Evolutionary conservation across 2,329 filamentous ascomycete genomes (phyloP), one percentile per base, ranked within the genome.

Genomic region (Aspergillus chevalieri): DNA sequence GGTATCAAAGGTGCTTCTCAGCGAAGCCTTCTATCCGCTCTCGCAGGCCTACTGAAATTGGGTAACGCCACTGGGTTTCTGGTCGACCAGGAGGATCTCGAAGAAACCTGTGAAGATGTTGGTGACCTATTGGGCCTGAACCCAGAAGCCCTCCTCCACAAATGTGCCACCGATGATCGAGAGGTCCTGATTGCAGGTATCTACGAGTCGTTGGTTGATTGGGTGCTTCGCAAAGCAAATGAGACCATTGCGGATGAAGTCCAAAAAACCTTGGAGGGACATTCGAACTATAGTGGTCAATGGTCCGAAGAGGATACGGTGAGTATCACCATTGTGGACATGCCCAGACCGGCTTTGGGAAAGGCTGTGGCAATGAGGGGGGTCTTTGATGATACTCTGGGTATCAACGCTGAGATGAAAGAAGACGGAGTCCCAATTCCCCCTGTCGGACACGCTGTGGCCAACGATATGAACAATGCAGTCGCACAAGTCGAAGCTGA

Each of bases 361-460:
- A 96, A 93, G 69, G 93, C 92, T 0, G 72, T 94, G n/a, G 83
- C 88, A 10, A 83, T 98, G 74, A 87, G 89, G 36, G 89, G 88
- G 12, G 82, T 97, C 33, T 98, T 98, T 60, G 92, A 98, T 58
- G 93, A 97, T 60, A 82, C 78, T n/a, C 76, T 85, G 17, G 93
- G 93, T 46, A 96, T 98, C 72, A 97, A 97, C 60, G 80, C 86
- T 0, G 93, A 98, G 74, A 97, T 98, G 91, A 95, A 92, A 63
- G 86, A 92, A 54, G 93, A 98, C 58, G 93, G 93, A 8, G 81
- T 98, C 1, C 80, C 87, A n/a, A 79, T 94, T 2, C 72, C 79
- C 1, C 60, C 85, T 0, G 83, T 83, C 1, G 87, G 87, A n/a
- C 86, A 85, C 50, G 94, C 92, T 0, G 86, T 97, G 8, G 67